A percentile compares a stretch with the other conserved stretches of the same genome.
These are phyloP conservation scores for Brettanomyces naardenensis DNA, from an alignment of 805 yeast species.

Conservation along the genomic window DNA sequence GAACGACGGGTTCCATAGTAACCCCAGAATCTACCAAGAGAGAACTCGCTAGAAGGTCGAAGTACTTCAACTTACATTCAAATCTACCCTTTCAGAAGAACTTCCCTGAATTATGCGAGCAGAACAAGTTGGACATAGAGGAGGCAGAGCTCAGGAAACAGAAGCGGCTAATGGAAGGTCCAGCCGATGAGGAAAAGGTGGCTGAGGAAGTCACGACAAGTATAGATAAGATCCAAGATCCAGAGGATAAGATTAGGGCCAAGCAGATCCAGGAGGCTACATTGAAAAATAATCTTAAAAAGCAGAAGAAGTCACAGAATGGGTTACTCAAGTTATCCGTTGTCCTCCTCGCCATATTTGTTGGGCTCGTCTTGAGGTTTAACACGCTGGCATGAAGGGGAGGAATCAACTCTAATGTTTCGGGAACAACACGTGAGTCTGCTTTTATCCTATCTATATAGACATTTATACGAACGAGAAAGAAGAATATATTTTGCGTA, in stretches of 20 bases:
- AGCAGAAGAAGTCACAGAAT: constrained; percentile 2
- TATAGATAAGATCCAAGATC: constrained; percentile 40
- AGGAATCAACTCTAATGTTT: not conserved
- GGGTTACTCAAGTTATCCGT: constrained; percentile 9
- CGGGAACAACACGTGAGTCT: too few relatives aligned
- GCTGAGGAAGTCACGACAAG: constrained; percentile 18
- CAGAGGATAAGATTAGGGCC: constrained; percentile 64
- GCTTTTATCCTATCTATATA: too few relatives aligned
- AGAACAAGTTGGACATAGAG: constrained; percentile 30
- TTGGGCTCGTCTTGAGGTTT: constrained; percentile 11
- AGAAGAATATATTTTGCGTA: too few relatives aligned
- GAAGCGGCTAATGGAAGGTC: constrained; percentile 3
- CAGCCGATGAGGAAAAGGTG: constrained; percentile 5
- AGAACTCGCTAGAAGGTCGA: constrained; percentile 50
- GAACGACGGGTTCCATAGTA: constrained; percentile 73
- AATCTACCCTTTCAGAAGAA: constrained; percentile 49
- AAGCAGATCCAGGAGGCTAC: constrained; percentile 9
- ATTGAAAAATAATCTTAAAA: not conserved
- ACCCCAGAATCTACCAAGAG: constrained; percentile 54
- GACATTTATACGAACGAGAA: too few relatives aligned
- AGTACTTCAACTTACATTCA: constrained; percentile 47
- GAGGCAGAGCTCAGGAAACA: constrained; percentile 5
- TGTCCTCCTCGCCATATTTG: constrained; percentile 11
- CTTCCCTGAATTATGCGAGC: constrained; percentile 60
- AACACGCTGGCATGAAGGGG: not conserved